Evolutionary conservation across 441 rosid genomes (phyloP), one percentile per base, ranked within the genome.

Genomic region (Euphorbia celastroides): DNA sequence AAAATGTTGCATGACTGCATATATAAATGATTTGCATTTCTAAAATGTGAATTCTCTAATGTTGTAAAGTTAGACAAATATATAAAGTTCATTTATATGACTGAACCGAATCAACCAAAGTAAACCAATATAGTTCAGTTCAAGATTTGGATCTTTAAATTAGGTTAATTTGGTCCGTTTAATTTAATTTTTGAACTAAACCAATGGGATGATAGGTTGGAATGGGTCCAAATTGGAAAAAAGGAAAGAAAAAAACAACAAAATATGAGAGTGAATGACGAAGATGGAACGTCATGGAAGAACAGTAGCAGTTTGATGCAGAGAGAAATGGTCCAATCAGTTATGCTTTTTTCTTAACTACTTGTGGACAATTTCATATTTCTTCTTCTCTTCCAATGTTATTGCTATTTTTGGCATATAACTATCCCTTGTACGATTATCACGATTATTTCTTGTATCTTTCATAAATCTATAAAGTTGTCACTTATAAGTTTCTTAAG

Each of bases 251-350:
- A 63, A 28, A 38, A 58, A 58, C n/a, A 17, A 26, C 19, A 5
- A 22, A 48, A 14, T 51, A 42, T 11, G 2, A 42, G 1, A 42
- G 48, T 42, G 48, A 42, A 42, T 42, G 48, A 17, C 14, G 48
- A 42, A 42, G 48, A 27, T 19, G 36, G 34, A 65, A 34, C 68
- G 60, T 65, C 68, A 65, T 54, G 36, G 17, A 16, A 28, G 38
- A 66, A 55, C 34, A 16, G 44, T 54, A 23, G 26, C 38, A 20
- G 25, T 32, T 31, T 55, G 13, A 31, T 23, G 31, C 14, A 31
- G 30, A 25, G 57, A 51, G 52, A 65, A 34, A 23, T 28, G 41
- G 60, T 65, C 69, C 69, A 65, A 32, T 64, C 31, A 2, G 17
- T 48, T 64, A 5, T 48, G 1, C 20, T n/a, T 7, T 19, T n/a